phyloP scores from a whole-genome alignment of 2,329 filamentous ascomycete species.

The Teratosphaeria gauchensis region DNA sequence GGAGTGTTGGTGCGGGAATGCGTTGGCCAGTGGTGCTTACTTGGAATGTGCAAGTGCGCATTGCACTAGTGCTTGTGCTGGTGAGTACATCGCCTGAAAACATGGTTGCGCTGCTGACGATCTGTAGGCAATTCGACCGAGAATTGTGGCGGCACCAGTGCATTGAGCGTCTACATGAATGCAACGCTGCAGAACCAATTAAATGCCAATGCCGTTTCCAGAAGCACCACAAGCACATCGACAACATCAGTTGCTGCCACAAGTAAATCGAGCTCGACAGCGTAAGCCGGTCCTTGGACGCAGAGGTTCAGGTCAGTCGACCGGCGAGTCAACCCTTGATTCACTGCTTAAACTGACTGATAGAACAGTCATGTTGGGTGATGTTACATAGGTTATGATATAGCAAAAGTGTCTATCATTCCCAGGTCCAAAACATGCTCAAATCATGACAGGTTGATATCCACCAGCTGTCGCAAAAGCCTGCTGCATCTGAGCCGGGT shows the following conservation, averaged over 20 bases:
- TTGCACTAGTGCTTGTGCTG: background rate
- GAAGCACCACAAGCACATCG: background rate
- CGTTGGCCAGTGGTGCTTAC: background rate
- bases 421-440: background rate
- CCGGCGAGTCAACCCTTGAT: no score
- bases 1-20: background rate
- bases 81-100: background rate
- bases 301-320: no score
- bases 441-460: background rate
- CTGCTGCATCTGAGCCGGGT: constrained; percentile 10
- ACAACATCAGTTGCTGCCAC: background rate
- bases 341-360: no score
- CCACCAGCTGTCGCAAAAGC: background rate
- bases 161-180: background rate
- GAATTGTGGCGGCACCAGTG: background rate
- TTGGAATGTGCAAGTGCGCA: background rate
- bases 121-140: background rate
- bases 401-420: no score
- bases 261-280: background rate
- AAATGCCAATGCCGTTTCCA: background rate
- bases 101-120: background rate
- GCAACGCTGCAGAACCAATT: background rate
- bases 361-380: no score
- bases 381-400: no score
- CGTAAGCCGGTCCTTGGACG: no score